Conservation (phyloP, 2,329 filamentous ascomycete species). For the Sporothrix variecibatus region DNA sequence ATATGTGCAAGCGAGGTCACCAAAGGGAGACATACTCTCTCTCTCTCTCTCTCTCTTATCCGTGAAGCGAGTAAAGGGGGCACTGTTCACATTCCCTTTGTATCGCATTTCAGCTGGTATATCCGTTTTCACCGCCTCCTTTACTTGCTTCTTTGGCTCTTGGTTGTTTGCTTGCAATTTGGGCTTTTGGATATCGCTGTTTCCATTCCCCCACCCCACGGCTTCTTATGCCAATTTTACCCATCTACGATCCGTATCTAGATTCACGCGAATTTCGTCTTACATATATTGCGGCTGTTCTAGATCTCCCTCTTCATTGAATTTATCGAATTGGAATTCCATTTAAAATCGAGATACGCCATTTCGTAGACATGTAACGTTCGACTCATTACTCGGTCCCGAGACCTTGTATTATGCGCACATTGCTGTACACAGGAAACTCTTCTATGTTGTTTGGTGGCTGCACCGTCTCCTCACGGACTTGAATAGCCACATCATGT, state of each 20-base stretch:
- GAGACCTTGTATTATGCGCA: background rate
- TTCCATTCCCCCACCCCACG: background rate
- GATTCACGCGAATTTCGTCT: background rate
- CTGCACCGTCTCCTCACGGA: background rate
- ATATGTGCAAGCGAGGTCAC: background rate
- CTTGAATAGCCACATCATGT: constrained; percentile 7
- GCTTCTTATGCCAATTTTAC: background rate
- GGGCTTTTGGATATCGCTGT: background rate
- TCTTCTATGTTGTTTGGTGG: background rate
- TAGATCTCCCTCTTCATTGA: background rate
- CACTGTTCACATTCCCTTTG: background rate
- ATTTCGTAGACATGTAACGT: background rate
- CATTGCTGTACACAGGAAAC: background rate
- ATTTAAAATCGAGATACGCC: background rate
- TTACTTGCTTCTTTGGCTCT: background rate
- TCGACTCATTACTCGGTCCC: background rate
- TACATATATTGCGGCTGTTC: background rate
- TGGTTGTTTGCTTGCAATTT: background rate
- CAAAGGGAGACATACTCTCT: background rate
- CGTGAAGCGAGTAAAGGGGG: background rate
- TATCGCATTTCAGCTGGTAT: background rate
- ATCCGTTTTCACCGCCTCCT: background rate
- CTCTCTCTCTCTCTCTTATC: background rate
- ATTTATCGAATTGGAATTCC: background rate
- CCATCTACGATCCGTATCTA: background rate